Evolutionary conservation across 2,329 filamentous ascomycete genomes (phyloP).

Genomic region (Colletotrichum godetiae): DNA sequence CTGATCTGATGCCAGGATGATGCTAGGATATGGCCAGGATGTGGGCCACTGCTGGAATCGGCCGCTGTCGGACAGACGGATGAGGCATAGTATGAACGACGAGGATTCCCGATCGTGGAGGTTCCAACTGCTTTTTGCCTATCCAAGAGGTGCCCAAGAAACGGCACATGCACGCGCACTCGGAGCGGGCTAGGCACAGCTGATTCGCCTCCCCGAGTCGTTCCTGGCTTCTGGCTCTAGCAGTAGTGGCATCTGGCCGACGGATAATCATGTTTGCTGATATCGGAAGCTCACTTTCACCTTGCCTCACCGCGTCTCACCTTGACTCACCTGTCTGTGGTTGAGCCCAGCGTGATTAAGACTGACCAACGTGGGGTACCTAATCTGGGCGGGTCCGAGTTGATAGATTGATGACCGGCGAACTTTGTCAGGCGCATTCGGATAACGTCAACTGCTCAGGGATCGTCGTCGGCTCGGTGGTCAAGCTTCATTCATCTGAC

Average conservation of each 20-base stretch:
- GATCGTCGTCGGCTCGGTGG: neutral
- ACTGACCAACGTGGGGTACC: neutral
- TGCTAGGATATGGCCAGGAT: conserved; percentile 29
- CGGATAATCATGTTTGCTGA: neutral
- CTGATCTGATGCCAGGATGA: conserved; percentile 36
- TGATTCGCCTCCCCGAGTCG: neutral
- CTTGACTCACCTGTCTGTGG: too few species aligned
- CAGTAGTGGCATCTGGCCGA: neutral
- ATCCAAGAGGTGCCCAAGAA: neutral
- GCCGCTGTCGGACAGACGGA: conserved; percentile 31
- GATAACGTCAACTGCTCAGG: neutral
- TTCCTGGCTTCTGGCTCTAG: neutral
- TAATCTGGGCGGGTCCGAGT: neutral
- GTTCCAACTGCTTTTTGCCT: neutral
- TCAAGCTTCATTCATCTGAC: conserved; percentile 1
- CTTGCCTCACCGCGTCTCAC: too few species aligned
- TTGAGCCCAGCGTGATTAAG: neutral
- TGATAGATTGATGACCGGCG: neutral
- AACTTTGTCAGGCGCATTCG: conserved; percentile 7
- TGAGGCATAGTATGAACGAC: conserved; percentile 16
- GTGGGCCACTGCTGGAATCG: conserved; percentile 24
- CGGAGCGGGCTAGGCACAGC: neutral
- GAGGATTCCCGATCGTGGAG: conserved; percentile 21
- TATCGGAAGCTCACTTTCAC: neutral
- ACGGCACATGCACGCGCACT: neutral